A percentile compares a stretch with the other conserved stretches of the same genome.
These are phyloP conservation scores for Eucalyptus coolabah DNA, from an alignment of 345 rosid species.

Conservation along the genomic window DNA sequence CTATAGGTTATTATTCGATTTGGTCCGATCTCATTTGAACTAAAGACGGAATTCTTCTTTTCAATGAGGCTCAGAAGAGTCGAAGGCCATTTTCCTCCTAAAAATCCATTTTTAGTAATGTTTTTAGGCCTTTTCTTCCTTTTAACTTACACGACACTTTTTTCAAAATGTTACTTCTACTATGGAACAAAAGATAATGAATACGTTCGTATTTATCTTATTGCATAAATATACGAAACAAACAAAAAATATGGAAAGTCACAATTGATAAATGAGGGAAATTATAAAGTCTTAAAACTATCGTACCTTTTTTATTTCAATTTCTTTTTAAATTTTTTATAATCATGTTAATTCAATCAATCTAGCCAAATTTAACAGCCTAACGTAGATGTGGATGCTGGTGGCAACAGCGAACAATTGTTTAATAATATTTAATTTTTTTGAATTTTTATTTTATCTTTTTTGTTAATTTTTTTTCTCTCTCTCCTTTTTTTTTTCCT, in stretches of 20 bases:
- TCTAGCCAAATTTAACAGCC: fast-evolving
- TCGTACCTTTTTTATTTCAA: fast-evolving
- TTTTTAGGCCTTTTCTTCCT: neutral
- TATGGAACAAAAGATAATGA: neutral
- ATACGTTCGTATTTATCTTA: neutral
- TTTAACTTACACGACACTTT: neutral
- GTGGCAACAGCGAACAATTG: no score
- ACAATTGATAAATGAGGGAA: no score
- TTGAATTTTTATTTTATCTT: no score
- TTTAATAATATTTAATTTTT: no score
- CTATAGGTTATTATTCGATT: neutral
- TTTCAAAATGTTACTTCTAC: neutral
- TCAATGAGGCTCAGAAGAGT: no score
- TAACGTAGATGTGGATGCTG: fast-evolving
- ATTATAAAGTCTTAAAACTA: fast-evolving
- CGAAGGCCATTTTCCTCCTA: neutral
- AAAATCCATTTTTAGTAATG: neutral
- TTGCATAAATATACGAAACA: neutral
- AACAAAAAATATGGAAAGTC: neutral
- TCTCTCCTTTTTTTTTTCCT: fast-evolving
- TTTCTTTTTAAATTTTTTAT: fast-evolving
- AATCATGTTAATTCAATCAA: fast-evolving
- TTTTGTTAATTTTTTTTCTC: no score
- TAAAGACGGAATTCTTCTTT: neutral
- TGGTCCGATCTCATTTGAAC: neutral